Conservation (phyloP, 345 rosid species). For the Eucalyptus polyanthemos region DNA sequence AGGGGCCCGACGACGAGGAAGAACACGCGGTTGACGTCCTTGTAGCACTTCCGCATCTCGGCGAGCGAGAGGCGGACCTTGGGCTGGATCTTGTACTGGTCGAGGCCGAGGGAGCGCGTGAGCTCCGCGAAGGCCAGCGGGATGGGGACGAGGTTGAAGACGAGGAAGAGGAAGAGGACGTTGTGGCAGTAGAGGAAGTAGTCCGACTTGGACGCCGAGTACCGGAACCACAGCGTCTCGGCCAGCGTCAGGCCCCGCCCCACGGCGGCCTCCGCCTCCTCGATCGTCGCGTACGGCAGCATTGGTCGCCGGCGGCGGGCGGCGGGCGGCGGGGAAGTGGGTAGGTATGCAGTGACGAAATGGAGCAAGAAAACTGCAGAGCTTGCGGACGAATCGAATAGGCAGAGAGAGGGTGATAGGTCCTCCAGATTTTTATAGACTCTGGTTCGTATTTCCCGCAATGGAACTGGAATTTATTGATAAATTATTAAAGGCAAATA, state of each 20-base stretch:
- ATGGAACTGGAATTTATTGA: background rate
- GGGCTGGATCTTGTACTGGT: slow-evolving; percentile 78
- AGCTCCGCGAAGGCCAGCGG: slow-evolving; percentile 48
- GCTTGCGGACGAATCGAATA: background rate
- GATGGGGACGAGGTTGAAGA: slow-evolving; percentile 65
- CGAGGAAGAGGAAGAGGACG: slow-evolving; percentile 52
- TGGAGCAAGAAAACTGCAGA: background rate
- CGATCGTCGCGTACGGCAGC: slow-evolving; percentile 60
- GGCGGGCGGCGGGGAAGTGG: background rate
- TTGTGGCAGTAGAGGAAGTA: slow-evolving; percentile 81
- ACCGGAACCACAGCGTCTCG: slow-evolving; percentile 75
- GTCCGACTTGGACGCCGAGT: slow-evolving; percentile 75
- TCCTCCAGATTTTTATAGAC: background rate
- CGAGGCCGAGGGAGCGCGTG: slow-evolving; percentile 35
- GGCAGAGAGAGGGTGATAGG: background rate
- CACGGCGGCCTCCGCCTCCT: slow-evolving; percentile 50
- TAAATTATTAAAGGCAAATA: too few relatives aligned
- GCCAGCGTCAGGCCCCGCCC: slow-evolving; percentile 65
- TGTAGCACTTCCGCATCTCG: slow-evolving; percentile 66
- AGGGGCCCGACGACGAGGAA: slow-evolving; percentile 73
- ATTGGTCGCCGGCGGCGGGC: slow-evolving; percentile 17
- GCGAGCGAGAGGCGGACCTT: slow-evolving; percentile 45
- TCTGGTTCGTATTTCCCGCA: background rate
- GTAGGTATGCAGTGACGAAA: background rate
- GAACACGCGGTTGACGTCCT: slow-evolving; percentile 68